Conservation (phyloP, 306 rosid genomes). For the Lathyrus oleraceus region DNA sequence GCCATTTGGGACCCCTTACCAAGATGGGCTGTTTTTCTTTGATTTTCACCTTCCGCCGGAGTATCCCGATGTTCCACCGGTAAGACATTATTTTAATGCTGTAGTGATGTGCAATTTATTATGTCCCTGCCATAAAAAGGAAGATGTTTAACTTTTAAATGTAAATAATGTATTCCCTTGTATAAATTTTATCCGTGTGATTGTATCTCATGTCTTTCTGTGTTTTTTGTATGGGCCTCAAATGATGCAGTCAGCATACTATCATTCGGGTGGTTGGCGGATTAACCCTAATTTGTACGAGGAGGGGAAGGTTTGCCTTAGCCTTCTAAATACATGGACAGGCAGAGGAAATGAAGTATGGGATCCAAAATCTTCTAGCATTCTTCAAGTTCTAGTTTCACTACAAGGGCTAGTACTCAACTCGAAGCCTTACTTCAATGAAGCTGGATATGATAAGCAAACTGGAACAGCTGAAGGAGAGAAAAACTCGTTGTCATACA, state of each 20-base stretch:
- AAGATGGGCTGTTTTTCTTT: slow-evolving; percentile 97
- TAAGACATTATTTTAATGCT: slow-evolving; percentile 50
- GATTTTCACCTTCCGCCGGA: slow-evolving; percentile 98
- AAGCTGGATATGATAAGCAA: slow-evolving; percentile 99
- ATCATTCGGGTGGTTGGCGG: slow-evolving; percentile 99
- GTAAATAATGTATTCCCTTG: slow-evolving; percentile 17
- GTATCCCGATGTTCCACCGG: slow-evolving; percentile 97
- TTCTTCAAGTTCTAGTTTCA: slow-evolving; percentile 97
- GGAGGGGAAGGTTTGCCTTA: slow-evolving; percentile 99
- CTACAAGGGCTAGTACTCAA: slow-evolving; percentile 95
- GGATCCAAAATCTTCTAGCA: slow-evolving; percentile 98
- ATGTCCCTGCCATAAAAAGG: not conserved
- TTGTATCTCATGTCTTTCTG: slow-evolving; percentile 28
- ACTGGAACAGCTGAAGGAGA: slow-evolving; percentile 98
- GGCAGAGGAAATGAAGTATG: slow-evolving; percentile 99
- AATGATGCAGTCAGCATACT: slow-evolving; percentile 86
- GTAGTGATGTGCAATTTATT: not conserved
- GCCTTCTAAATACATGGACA: slow-evolving; percentile 98
- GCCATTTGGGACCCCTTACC: slow-evolving; percentile 99
- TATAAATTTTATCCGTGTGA: slow-evolving; percentile 21
- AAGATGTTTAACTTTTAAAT: slow-evolving; percentile 1
- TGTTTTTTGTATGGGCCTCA: slow-evolving; percentile 40
- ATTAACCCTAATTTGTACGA: slow-evolving; percentile 95
- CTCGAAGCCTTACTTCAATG: slow-evolving; percentile 94
- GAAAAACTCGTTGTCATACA: slow-evolving; percentile 93